Evolutionary conservation across 169 alveolate genomes (phyloP).

Genomic region (Perkinsus chesapeaki): DNA sequence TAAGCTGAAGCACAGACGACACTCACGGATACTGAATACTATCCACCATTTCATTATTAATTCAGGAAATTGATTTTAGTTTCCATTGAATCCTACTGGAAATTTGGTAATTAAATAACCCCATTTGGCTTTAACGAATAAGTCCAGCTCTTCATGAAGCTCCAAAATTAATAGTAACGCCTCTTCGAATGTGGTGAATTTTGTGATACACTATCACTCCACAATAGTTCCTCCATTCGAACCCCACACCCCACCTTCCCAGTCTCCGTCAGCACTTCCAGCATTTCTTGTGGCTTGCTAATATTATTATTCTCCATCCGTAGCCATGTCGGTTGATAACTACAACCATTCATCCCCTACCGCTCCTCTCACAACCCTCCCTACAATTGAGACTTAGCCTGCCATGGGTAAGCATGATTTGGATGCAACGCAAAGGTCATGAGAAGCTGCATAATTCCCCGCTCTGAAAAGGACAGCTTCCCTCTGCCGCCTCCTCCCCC

Average conservation of each 20-base stretch:
- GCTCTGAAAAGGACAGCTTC: neutral
- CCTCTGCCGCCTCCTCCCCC: neutral
- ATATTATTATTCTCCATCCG: neutral
- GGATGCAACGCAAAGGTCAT: neutral
- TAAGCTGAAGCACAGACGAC: too few species aligned
- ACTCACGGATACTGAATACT: too few species aligned
- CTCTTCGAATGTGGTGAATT: neutral
- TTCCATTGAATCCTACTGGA: too few species aligned
- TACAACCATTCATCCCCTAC: neutral
- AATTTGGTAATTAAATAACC: too few species aligned
- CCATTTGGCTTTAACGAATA: too few species aligned
- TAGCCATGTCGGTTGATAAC: neutral
- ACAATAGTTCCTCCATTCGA: neutral
- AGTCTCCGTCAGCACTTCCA: neutral
- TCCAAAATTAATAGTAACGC: too few species aligned
- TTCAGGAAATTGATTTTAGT: too few species aligned
- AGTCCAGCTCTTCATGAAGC: too few species aligned
- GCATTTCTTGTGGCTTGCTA: neutral
- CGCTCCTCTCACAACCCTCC: neutral
- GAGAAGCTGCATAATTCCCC: neutral
- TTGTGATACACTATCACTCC: neutral
- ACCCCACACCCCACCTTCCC: neutral
- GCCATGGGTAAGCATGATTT: neutral
- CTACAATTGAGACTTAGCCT: neutral
- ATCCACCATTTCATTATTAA: too few species aligned